Evolutionary conservation across 202 grass and related monocot genomes (phyloP), one percentile per base, ranked within the genome.

Genomic region (Brachypodium distachyon): DNA sequence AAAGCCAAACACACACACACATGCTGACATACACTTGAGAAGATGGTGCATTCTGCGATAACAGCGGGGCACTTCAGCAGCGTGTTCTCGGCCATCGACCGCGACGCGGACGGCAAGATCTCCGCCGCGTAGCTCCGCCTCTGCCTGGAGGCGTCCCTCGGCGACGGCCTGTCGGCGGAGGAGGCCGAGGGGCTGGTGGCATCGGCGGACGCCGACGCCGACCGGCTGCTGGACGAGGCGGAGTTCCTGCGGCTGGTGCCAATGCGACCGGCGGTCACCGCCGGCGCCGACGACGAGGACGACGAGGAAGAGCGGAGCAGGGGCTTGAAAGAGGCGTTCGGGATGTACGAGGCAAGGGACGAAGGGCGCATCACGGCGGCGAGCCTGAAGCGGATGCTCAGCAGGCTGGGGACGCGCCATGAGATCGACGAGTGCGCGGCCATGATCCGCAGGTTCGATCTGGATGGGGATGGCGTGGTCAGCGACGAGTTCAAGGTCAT

Each of bases 391-490:
- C 69, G 51, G 39, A 90, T 62, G 82, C 73, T 90, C 18, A 68
- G 46, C 44, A 59, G 51, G 34, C 73, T 90, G 3, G 87, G 87
- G 13, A 50, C 38, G 9, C 63, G 70, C 11, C 37, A 62, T 38
- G 69, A 60, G 12, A 43, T 89, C 9, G 77, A 89, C 19, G 82
- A 89, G 55, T 89, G 87, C 17, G 69, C 12, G 3, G 53, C 46
- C 18, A 90, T 90, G 82, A 90, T 90, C 47, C 53, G 26, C 37
- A 83, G 80, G 28, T 90, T 85, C 16, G 87, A 90, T 49, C 77
- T 85, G 13, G 47, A 90, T 6, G 78, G 87, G 1, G 82, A 90
- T 44, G 83, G 87, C 1, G 82, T 86, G 12, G 73, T 90, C 32
- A 82, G 78, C 12, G 73, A 90, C 13, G 87, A 90, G 73, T 90